A percentile compares a stretch with the other conserved stretches of the same genome.
Evolutionary conservation across 108 stramenopile genomes (phyloP).

Genomic region (Fragilaria crotonensis): DNA sequence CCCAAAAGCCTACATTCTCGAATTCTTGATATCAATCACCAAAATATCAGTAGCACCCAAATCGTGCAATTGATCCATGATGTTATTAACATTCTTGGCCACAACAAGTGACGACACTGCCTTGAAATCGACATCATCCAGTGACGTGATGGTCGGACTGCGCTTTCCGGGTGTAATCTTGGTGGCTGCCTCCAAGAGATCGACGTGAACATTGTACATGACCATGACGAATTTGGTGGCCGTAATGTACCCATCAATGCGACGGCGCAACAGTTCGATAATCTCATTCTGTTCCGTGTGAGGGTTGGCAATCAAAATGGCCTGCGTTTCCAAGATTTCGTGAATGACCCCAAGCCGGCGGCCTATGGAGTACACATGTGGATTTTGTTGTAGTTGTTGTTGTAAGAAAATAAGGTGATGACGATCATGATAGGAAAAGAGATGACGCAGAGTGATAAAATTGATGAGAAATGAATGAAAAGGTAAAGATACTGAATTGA

Average conservation of each 20-base stretch:
- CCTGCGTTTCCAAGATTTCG: conserved; percentile 73
- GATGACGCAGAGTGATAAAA: not conserved
- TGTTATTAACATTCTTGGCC: conserved; percentile 70
- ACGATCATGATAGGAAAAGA: not conserved
- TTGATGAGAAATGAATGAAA: not conserved
- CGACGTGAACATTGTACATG: conserved; percentile 81
- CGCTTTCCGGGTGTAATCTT: conserved; percentile 93
- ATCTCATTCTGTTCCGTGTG: conserved; percentile 75
- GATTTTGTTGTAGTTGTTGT: too few relatives aligned
- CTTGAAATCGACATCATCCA: conserved; percentile 73
- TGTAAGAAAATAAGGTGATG: not conserved
- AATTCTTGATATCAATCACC: conserved; percentile 80
- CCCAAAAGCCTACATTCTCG: conserved; percentile 92
- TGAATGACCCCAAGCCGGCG: conserved; percentile 92
- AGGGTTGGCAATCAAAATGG: conserved; percentile 80
- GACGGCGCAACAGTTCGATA: conserved; percentile 76
- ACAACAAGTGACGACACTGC: conserved; percentile 82
- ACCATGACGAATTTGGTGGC: conserved; percentile 94
- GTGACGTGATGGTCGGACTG: conserved; percentile 86
- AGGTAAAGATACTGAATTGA: not conserved
- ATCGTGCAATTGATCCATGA: conserved; percentile 91
- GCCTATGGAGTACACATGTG: conserved; percentile 69
- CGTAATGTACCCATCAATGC: conserved; percentile 94
- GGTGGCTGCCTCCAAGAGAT: conserved; percentile 56
- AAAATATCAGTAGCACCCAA: conserved; percentile 94